These are phyloP conservation scores for Grosmannia serpens DNA, from an alignment of 2,329 filamentous ascomycete species.

Conservation along the genomic window DNA sequence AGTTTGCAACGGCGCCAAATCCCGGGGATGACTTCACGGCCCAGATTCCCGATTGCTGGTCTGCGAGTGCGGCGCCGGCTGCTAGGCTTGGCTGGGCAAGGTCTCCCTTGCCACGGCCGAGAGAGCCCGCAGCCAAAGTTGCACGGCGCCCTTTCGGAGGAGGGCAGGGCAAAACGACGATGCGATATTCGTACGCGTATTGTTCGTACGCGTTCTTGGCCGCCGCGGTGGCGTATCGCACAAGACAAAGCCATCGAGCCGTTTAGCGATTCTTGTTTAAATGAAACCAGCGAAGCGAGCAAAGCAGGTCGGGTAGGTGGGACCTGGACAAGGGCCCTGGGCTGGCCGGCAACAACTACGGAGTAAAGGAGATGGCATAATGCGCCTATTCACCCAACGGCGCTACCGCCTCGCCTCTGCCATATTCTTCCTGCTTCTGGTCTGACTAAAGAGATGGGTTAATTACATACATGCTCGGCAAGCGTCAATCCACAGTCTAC, in stretches of 20 bases:
- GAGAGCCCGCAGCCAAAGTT: not conserved
- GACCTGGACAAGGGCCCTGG: not conserved
- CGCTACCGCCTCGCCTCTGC: not conserved
- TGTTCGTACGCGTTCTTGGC: not conserved
- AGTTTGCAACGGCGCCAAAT: not conserved
- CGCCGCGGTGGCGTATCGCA: not conserved
- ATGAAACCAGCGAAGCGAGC: not conserved
- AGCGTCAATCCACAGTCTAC: not conserved
- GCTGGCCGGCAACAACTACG: not conserved
- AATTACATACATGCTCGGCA: not conserved
- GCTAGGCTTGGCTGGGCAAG: not conserved
- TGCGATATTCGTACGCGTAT: not conserved
- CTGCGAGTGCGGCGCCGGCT: not conserved
- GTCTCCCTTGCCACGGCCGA: not conserved
- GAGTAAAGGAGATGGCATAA: not conserved
- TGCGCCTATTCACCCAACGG: not conserved
- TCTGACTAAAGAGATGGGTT: too few species aligned
- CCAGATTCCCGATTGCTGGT: not conserved
- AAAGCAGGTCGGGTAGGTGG: not conserved
- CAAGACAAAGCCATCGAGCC: not conserved
- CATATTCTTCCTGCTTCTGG: not conserved
- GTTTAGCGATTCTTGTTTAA: not conserved
- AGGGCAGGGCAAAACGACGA: not conserved
- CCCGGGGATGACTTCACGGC: not conserved
- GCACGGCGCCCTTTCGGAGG: not conserved